phyloP scores from a whole-genome alignment of 805 yeast species.

The Starmerella ratchasimensis region DNA sequence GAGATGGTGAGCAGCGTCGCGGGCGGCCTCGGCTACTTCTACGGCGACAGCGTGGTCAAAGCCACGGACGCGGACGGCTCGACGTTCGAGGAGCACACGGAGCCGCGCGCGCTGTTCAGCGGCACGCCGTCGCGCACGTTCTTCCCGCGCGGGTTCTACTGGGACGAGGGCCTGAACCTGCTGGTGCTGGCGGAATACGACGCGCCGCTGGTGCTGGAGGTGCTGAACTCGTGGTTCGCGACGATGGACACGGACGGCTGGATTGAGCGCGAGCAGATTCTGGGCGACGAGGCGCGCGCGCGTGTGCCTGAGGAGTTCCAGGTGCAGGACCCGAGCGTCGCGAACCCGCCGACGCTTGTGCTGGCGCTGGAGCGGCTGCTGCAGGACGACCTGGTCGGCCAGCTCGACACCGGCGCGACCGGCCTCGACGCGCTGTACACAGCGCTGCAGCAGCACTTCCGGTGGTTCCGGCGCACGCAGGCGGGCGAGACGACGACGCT shows the following conservation, averaged over 20 bases:
- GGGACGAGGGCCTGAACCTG: slow-evolving; percentile 98
- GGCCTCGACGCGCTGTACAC: slow-evolving; percentile 51
- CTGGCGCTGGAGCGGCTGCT: slow-evolving; percentile 37
- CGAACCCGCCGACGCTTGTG: slow-evolving; percentile 91
- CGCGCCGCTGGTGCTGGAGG: slow-evolving; percentile 64
- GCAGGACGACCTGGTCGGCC: slow-evolving; percentile 24
- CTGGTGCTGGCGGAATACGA: slow-evolving; percentile 73
- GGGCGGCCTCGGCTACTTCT: slow-evolving; percentile 82
- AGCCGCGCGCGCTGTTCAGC: slow-evolving; percentile 44
- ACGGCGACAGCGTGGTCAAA: slow-evolving; percentile 67
- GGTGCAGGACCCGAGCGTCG: slow-evolving; percentile 76
- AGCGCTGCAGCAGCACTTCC: slow-evolving; percentile 56
- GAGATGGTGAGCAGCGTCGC: slow-evolving; percentile 67
- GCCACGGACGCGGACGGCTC: slow-evolving; percentile 58
- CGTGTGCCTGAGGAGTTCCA: slow-evolving; percentile 75
- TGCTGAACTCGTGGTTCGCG: slow-evolving; percentile 75
- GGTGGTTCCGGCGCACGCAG: slow-evolving; percentile 77
- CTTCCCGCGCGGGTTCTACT: slow-evolving; percentile 92
- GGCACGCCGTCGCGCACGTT: slow-evolving; percentile 85
- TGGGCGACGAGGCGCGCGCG: slow-evolving; percentile 81
- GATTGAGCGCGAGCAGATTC: slow-evolving; percentile 90
- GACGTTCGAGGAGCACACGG: slow-evolving; percentile 25
- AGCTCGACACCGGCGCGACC: not conserved
- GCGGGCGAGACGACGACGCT: slow-evolving; percentile 59
- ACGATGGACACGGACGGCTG: slow-evolving; percentile 84